Evolutionary conservation across 805 yeast species (phyloP), one percentile per base, ranked within the genome.

Genomic region (Wickerhamomyces canadensis): DNA sequence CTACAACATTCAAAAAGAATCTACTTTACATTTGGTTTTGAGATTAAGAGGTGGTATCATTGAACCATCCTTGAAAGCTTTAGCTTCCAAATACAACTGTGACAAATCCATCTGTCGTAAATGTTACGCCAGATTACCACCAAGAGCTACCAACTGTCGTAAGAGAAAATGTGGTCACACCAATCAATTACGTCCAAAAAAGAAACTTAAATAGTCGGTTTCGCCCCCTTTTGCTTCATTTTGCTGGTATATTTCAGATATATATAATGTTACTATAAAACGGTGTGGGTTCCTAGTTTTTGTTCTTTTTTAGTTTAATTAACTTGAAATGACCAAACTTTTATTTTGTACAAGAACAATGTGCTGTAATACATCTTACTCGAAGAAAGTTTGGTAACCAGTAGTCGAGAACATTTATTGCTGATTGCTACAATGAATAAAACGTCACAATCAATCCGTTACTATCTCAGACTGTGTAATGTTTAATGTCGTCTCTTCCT

Each of bases 131-230:
- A 93, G 98, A 82, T 89, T 93, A 68, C 98, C 98, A 68, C 96
- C 98, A 76, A 94, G 98, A 85, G 98, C 98, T 63, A 93, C 98
- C 75, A 93, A 93, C 96, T 93, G 98, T 84, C 88, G 98, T 81
- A 93, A 93, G 98, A 88, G 97, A 87, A 93, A 93, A 84, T 93
- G 98, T 78, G 98, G 98, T 68, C 98, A 93, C 94, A 80, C 96
- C 71, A 93, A 93, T 83, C 98, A 93, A 80, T 86, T 93, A 75
- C 88, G 98, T 81, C 98, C 98, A 76, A 93, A 91, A 95, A 91
- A 91, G 95, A 91, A 91, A 89, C 81, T 87, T 71, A 88, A 89
- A 80, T 89, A 76, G 74, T 68, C 74, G 65, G 61, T 65, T 68
- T 68, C 67, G 60, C 62, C 42, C 52, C 45, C 26, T 40, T 27